Conservation (phyloP, 192 early-diverging fungal genomes). For the Entomortierella beljakovae region DNA sequence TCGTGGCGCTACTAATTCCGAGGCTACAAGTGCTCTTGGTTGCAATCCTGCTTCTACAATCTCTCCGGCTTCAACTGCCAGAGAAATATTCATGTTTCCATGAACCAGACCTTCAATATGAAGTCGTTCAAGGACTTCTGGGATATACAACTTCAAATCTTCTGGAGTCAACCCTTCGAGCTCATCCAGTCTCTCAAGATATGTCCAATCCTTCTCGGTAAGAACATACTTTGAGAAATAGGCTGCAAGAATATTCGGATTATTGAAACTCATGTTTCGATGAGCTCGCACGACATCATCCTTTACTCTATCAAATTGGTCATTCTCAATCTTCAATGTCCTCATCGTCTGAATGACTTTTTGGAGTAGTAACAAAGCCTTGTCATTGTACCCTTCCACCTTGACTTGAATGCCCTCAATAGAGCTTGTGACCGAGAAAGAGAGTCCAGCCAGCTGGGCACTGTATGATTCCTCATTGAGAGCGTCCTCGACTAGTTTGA, state of each 20-base stretch:
- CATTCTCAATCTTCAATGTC: slow-evolving; percentile 61
- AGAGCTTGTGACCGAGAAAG: slow-evolving; percentile 62
- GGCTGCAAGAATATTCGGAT: slow-evolving; percentile 76
- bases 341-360: slow-evolving; percentile 75
- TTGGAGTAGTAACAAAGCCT: slow-evolving; percentile 72
- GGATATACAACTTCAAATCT: slow-evolving; percentile 74
- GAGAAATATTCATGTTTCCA: slow-evolving; percentile 75
- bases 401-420: slow-evolving; percentile 67
- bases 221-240: slow-evolving; percentile 72
- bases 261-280: slow-evolving; percentile 73
- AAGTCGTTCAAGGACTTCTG: slow-evolving; percentile 69
- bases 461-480: slow-evolving; percentile 58
- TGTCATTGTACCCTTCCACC: slow-evolving; percentile 87
- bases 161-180: slow-evolving; percentile 66
- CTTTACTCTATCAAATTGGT: slow-evolving; percentile 78
- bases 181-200: slow-evolving; percentile 74
- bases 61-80: slow-evolving; percentile 65
- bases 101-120: slow-evolving; percentile 82
- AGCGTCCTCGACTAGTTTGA: slow-evolving; percentile 47
- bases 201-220: slow-evolving; percentile 78
- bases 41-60: slow-evolving; percentile 64
- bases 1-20: slow-evolving; percentile 50
- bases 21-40: slow-evolving; percentile 64
- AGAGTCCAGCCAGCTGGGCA: slow-evolving; percentile 68
- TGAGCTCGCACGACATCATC: slow-evolving; percentile 74